Evolutionary conservation across 345 rosid species (phyloP).

Genomic region (Heritiera littoralis): DNA sequence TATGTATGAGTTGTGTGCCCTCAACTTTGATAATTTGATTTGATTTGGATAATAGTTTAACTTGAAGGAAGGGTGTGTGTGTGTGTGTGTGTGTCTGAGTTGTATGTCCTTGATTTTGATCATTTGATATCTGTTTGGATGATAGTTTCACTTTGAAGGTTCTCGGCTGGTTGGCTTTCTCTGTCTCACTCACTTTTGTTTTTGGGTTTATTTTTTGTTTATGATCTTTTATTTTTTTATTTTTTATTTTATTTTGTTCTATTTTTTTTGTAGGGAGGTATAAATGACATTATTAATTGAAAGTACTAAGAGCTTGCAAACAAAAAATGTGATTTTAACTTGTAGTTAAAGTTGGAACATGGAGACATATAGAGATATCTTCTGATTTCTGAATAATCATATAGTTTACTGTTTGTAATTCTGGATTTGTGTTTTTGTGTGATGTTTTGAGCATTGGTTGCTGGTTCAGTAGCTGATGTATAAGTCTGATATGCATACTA

Average conservation of each 20-base stretch:
- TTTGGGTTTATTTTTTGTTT: neutral
- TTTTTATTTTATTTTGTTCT: neutral
- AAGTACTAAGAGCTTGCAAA: neutral
- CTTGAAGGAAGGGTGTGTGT: neutral
- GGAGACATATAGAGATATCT: neutral
- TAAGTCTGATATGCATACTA: constrained; percentile 21
- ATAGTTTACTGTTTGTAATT: constrained; percentile 5
- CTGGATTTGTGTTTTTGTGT: neutral
- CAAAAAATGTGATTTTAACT: neutral
- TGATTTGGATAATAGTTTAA: neutral
- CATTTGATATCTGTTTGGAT: neutral
- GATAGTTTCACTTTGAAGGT: neutral
- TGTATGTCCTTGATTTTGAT: neutral
- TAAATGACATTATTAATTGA: neutral
- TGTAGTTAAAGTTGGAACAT: neutral
- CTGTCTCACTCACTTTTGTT: neutral
- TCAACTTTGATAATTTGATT: neutral
- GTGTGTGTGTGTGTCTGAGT: neutral
- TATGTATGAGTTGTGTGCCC: neutral
- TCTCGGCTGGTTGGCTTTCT: neutral
- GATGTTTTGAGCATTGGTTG: constrained; percentile 15
- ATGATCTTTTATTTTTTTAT: neutral
- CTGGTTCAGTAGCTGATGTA: constrained; percentile 7
- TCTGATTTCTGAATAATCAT: neutral
- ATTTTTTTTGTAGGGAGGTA: neutral